A percentile compares a stretch with the other conserved stretches of the same genome.
phyloP scores from a whole-genome alignment of 257 asterid species.

The Solanum chmielewskii region DNA sequence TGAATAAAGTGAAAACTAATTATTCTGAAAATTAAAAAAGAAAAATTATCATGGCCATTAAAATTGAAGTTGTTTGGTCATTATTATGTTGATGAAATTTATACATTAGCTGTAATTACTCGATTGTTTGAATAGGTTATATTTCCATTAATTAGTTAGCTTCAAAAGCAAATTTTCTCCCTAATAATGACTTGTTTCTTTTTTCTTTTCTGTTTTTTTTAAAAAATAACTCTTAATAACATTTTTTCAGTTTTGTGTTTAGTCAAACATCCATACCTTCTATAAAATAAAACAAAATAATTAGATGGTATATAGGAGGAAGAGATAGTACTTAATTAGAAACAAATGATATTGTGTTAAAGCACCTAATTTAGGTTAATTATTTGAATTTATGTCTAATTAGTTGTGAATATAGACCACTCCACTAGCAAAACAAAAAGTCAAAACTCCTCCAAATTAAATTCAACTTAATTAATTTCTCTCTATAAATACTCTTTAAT shows the following conservation, averaged over 20 bases:
- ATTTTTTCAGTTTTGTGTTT: background rate
- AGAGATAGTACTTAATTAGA: background rate
- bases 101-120: background rate
- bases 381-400: background rate
- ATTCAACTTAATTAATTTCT: background rate
- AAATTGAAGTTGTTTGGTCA: background rate
- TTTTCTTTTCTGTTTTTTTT: background rate
- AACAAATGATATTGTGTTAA: background rate
- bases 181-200: background rate
- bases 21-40: no score
- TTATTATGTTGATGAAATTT: background rate
- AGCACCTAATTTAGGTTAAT: conserved; percentile 15
- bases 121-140: background rate
- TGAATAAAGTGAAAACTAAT: no score
- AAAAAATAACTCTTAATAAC: background rate
- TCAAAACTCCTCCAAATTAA: background rate
- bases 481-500: background rate
- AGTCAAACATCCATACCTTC: background rate
- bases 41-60: background rate
- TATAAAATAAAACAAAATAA: background rate
- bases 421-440: background rate
- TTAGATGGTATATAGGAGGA: background rate
- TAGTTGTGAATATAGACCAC: conserved; percentile 5
- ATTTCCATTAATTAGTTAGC: background rate
- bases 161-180: background rate